A percentile compares a stretch with the other conserved stretches of the same genome.
Evolutionary conservation across 306 rosid species (phyloP).

Genomic region (Quercus aquifolioides): DNA sequence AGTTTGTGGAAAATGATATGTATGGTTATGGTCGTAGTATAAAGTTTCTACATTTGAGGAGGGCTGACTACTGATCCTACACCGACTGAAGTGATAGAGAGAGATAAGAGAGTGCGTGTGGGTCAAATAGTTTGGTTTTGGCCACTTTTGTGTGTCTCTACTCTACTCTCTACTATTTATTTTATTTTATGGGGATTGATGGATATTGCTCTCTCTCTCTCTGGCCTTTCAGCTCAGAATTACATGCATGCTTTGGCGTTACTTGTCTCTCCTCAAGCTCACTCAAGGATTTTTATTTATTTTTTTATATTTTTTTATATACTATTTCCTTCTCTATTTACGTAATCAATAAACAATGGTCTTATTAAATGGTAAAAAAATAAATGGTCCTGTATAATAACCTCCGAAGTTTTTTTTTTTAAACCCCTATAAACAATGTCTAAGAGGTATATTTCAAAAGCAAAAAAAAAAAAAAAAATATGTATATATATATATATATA

Average conservation of each 20-base stretch:
- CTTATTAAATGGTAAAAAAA: no score
- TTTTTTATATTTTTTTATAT: no score
- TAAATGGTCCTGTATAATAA: no score
- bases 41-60: constrained; percentile 54
- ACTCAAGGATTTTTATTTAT: no score
- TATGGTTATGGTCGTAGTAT: not conserved
- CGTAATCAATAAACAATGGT: no score
- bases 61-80: not conserved
- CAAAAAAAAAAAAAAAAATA: no score
- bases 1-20: constrained; percentile 8
- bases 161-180: not conserved
- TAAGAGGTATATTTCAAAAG: no score
- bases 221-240: constrained; percentile 27
- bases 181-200: not conserved
- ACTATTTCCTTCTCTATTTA: no score
- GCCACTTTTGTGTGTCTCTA: constrained; percentile 2
- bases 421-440: no score
- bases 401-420: no score
- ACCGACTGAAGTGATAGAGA: constrained; percentile 1
- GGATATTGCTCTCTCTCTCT: constrained; percentile 2
- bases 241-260: constrained; percentile 31
- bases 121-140: not conserved
- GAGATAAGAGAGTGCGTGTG: not conserved
- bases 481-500: no score
- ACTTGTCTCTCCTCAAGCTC: constrained; percentile 1